phyloP scores from a whole-genome alignment of 2,329 filamentous ascomycete genomes.

The Cordyceps javanica region DNA sequence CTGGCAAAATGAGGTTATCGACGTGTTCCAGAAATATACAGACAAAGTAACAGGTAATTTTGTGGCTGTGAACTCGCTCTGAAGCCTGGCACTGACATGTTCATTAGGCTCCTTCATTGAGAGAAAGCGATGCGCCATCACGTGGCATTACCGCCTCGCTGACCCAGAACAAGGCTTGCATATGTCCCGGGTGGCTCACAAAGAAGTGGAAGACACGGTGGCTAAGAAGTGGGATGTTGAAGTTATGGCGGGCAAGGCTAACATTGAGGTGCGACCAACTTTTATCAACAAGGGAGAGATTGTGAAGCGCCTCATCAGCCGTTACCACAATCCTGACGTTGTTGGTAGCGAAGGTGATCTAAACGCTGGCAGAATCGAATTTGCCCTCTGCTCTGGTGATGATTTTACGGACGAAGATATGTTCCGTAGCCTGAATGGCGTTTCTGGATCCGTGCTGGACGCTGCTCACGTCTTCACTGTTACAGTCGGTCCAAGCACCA shows the following conservation, averaged over 20 bases:
- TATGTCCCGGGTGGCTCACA: slow-evolving; percentile 75
- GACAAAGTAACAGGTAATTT: slow-evolving; percentile 72
- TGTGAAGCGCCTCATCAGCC: slow-evolving; percentile 70
- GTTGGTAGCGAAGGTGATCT: slow-evolving; percentile 38
- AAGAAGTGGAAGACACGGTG: slow-evolving; percentile 71
- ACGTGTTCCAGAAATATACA: slow-evolving; percentile 82
- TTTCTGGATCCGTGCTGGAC: slow-evolving; percentile 47
- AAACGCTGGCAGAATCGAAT: slow-evolving; percentile 58
- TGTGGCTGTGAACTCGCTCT: neutral
- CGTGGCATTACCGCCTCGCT: slow-evolving; percentile 93
- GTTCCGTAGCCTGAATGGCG: slow-evolving; percentile 73
- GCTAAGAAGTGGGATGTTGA: slow-evolving; percentile 82
- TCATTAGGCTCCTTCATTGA: slow-evolving; percentile 78
- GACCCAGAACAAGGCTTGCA: slow-evolving; percentile 79
- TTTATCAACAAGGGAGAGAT: slow-evolving; percentile 99
- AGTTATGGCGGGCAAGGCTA: slow-evolving; percentile 95
- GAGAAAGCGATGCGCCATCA: slow-evolving; percentile 86
- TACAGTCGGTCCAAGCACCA: slow-evolving; percentile 85
- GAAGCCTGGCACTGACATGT: neutral
- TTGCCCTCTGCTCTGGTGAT: slow-evolving; percentile 86
- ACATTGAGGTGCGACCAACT: slow-evolving; percentile 90
- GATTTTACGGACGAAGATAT: slow-evolving; percentile 97
- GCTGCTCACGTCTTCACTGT: slow-evolving; percentile 75
- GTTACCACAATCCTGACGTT: slow-evolving; percentile 53
- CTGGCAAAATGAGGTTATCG: slow-evolving; percentile 82